These are phyloP conservation scores for Osmanthus fragrans DNA, from an alignment of 257 asterid genomes.

Conservation along the genomic window DNA sequence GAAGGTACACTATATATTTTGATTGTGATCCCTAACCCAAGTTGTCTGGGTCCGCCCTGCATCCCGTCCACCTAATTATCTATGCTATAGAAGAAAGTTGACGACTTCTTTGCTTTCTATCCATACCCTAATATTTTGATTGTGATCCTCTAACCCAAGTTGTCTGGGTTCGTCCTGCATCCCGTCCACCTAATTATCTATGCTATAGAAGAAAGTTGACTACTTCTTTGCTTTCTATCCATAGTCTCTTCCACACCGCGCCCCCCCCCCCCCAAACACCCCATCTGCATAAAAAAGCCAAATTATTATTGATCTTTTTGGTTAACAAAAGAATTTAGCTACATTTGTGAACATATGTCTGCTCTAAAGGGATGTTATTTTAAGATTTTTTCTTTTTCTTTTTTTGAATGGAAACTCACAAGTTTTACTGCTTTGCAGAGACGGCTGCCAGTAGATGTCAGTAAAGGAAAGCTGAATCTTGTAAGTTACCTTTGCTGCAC, in stretches of 20 bases:
- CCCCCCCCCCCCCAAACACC: too few species aligned
- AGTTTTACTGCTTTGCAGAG: conserved; percentile 52
- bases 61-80: background rate
- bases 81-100: too few species aligned
- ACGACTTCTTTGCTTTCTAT: too few species aligned
- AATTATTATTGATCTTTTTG: background rate
- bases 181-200: background rate
- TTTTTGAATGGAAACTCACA: background rate
- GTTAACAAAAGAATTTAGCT: conserved; percentile 1
- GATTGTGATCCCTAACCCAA: too few species aligned
- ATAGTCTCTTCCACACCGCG: background rate
- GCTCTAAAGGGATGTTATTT: background rate
- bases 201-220: background rate
- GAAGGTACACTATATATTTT: too few species aligned
- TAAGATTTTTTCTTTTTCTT: background rate
- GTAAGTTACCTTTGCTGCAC: conserved; percentile 50
- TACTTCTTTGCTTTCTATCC: background rate
- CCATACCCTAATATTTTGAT: too few species aligned
- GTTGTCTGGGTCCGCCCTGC: too few species aligned
- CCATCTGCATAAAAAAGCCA: background rate
- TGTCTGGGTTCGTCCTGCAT: too few species aligned
- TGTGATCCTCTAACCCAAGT: too few species aligned
- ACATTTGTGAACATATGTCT: background rate
- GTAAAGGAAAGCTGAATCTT: conserved; percentile 59
- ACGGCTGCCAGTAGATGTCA: conserved; percentile 67